Conservation (phyloP, 192 early-diverging fungal species). For the Cetraspora pellucida region DNA sequence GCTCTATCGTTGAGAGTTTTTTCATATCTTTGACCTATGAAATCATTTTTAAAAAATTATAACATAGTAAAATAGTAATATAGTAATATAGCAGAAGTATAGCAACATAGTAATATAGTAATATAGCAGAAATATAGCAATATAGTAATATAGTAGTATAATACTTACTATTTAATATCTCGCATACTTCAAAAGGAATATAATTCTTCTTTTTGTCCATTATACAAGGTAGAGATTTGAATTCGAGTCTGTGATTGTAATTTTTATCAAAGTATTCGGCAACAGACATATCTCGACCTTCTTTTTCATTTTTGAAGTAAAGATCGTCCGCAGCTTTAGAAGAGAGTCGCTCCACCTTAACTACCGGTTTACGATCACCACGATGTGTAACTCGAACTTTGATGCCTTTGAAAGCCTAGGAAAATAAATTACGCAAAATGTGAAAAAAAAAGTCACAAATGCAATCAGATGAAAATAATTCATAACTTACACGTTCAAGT, state of each 20-base stretch:
- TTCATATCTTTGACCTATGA: conserved; percentile 14
- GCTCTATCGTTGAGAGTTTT: conserved; percentile 3
- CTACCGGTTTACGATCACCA: conserved; percentile 70
- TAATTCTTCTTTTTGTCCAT: conserved; percentile 9
- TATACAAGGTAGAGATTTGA: conserved; percentile 5
- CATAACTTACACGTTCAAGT: conserved; percentile 12
- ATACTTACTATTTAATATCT: conserved; percentile 10
- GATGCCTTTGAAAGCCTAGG: conserved; percentile 50
- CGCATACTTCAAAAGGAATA: conserved; percentile 26
- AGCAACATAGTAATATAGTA: too few relatives aligned
- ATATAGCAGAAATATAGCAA: too few relatives aligned
- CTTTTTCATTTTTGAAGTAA: conserved; percentile 64
- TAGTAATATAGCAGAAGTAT: too few relatives aligned
- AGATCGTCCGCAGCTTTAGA: conserved; percentile 66
- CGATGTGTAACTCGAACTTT: conserved; percentile 62
- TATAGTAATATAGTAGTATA: too few relatives aligned
- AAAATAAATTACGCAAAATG: background rate
- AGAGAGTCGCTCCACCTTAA: conserved; percentile 71
- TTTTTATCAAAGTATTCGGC: conserved; percentile 62
- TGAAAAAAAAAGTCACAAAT: background rate
- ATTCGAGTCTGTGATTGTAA: conserved; percentile 66
- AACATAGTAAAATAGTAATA: too few relatives aligned
- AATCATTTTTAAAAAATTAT: too few relatives aligned
- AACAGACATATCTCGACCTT: conserved; percentile 64
- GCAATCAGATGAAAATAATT: background rate